Percentiles rank a stretch among this genome's conserved stretches.
Evolutionary conservation across 306 rosid species (phyloP).

Genomic region (Cicer yamashitae): DNA sequence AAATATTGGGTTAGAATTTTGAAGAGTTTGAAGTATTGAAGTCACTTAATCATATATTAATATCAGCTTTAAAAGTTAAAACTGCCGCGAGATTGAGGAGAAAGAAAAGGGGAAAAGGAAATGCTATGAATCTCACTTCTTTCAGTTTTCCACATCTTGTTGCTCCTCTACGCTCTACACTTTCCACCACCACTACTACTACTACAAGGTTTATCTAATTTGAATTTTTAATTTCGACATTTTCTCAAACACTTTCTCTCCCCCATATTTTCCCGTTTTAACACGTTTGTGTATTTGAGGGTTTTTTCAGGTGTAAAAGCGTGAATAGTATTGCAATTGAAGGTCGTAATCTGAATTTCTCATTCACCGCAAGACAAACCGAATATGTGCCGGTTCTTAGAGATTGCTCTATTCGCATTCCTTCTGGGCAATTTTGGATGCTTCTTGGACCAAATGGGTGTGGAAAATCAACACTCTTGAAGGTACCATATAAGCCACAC

Average conservation of each 20-base stretch:
- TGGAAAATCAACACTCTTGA: constrained; percentile 88
- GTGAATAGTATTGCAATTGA: constrained; percentile 64
- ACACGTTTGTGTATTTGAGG: neutral
- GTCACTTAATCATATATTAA: no score
- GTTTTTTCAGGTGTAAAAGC: constrained; percentile 45
- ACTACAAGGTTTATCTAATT: constrained; percentile 42
- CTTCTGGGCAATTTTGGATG: constrained; percentile 90
- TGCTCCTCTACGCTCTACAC: constrained; percentile 51
- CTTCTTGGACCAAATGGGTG: constrained; percentile 94
- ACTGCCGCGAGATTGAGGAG: neutral
- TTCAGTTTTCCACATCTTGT: constrained; percentile 37
- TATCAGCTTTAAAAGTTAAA: neutral
- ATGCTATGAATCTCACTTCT: constrained; percentile 49
- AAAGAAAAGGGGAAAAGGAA: constrained; percentile 1
- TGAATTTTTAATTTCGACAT: constrained; percentile 40
- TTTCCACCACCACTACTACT: constrained; percentile 42
- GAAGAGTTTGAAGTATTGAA: no score
- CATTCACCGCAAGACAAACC: constrained; percentile 59
- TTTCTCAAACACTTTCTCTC: constrained; percentile 46
- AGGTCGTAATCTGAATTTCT: constrained; percentile 65
- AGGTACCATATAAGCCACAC: constrained; percentile 50
- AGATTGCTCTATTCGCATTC: constrained; percentile 78
- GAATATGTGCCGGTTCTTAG: constrained; percentile 61
- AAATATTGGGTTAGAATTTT: no score
- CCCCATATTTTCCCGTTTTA: neutral